Base-by-base conservation (phyloP, 768 basidiomycete species). In the Gyrodon lividus region DNA sequence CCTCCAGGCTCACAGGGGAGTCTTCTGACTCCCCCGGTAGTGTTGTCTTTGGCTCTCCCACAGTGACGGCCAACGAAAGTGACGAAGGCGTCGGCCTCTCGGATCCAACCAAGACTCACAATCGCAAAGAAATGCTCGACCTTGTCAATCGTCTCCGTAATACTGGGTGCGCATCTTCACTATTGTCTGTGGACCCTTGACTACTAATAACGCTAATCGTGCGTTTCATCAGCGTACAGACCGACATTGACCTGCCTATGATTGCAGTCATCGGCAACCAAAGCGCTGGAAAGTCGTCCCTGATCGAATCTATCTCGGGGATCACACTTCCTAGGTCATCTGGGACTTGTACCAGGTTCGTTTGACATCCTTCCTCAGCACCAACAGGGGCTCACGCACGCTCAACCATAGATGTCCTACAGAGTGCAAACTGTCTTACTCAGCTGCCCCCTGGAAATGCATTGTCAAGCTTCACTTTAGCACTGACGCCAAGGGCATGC, bases 301-400 rank as follows among this genome's bases (percentile, higher is more conserved):
- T 87, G 4, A 87, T 89, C 23, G 86, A 89, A 57, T 77, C 83
- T 0, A 87, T 89, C 37, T 86, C 85, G 0, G 84, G 85, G 0
- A 80, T 87, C 13, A 83, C 77, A 0, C 70, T 87, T 0, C 85
- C 85, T 20, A 76, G 84, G n/a, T 82, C 82, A 0, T 70, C 79
- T n/a, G 86, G 86, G 0, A 87, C 86, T 0, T 87, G 86, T 54
- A 89, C 86, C 5, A 72, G 86, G 86, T 84, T 52, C 22, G 59
- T 60, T 43, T 1, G 13, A n/a, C 23, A 24, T 20, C 24, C 4
- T 31, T 37, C 5, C 5, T 28, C 30, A 22, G 14, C 20, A 31
- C 14, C 24, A 6, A 6, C 22, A 24, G 28, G 5, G 20, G 14
- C 17, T 19, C 35, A 37, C 14, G 0, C 2, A n/a, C n/a, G 17